Evolutionary conservation across 208 protist genomes (phyloP).

Genomic region (Acanthamoeba castellanii): DNA sequence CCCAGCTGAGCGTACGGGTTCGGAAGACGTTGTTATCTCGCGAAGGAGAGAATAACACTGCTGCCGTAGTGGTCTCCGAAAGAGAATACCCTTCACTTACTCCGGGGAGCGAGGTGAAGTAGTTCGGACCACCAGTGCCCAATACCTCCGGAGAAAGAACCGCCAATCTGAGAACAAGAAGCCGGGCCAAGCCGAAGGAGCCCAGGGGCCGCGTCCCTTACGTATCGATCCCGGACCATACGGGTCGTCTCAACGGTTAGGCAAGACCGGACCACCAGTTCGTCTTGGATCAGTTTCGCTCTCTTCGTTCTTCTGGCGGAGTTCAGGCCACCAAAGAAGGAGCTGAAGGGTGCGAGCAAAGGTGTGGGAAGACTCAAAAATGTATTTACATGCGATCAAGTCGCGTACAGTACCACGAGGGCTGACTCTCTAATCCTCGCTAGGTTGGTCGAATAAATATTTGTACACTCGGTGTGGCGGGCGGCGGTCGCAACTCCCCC

Average conservation of each 20-base stretch:
- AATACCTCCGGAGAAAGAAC: neutral
- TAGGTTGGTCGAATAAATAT: slow-evolving; percentile 8
- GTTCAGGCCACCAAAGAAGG: neutral
- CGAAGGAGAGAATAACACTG: too few species aligned
- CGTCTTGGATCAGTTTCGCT: neutral
- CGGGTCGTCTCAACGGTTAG: neutral
- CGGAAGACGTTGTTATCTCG: too few species aligned
- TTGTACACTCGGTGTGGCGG: neutral
- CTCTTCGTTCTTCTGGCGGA: neutral
- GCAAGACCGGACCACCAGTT: neutral
- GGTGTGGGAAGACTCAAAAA: neutral
- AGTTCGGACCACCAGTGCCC: neutral
- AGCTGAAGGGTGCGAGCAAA: neutral
- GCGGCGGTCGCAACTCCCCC: neutral
- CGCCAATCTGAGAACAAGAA: neutral
- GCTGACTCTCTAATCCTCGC: neutral
- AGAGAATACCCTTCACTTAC: too few species aligned
- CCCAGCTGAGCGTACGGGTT: too few species aligned
- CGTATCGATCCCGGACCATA: neutral
- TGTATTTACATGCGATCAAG: neutral
- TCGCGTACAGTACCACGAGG: neutral
- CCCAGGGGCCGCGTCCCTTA: neutral
- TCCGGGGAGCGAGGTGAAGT: neutral
- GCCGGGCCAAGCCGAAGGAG: neutral
- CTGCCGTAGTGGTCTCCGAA: too few species aligned